Evolutionary conservation across 306 rosid species (phyloP), one percentile per base, ranked within the genome.

Genomic region (Glycine tomentella): DNA sequence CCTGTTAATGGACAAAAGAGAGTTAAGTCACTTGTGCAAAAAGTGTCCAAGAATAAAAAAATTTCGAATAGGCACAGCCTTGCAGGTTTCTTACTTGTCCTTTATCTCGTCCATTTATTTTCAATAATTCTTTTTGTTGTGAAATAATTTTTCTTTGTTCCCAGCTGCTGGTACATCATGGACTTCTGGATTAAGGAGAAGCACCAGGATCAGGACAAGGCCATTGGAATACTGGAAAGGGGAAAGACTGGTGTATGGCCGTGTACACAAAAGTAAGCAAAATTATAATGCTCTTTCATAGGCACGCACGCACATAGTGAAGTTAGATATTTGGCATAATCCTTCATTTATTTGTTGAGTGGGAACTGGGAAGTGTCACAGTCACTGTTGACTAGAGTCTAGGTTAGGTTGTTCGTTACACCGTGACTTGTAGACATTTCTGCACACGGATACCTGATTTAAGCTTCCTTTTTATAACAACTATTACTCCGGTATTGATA

Each of bases 161-260:
- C 53, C 86, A 94, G 97, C 74, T 82, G 90, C 89, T 57, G 97
- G 97, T 57, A 86, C 92, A 48, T 76, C 69, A 17, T 89, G 93
- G 93, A 17, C 86, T 31, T 52, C 82, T 82, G 98, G 97, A 56
- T 72, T 94, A 64, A 89, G 98, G 83, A 87, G 89, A 88, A 92
- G 98, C 88, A 88, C 91, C 77, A 92, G 98, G 91, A 83, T 87
- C 84, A 89, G 73, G 85, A 83, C 91, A 61, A 90, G 93, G 90
- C 98, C 97, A 34, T 86, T 94, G 90, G 95, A 94, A 87, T 90
- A 71, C 64, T 94, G 98, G 98, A 94, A 87, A 82, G 97, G 98
- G 55, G 98, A 91, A 88, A 86, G 92, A 79, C 67, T 69, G 62
- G 81, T 94, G 72, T 88, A 89, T 85, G 97, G 92, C 10, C 98